Base-by-base conservation (phyloP, 352 stramenopile species). In the Pythium folliculosum region DNA sequence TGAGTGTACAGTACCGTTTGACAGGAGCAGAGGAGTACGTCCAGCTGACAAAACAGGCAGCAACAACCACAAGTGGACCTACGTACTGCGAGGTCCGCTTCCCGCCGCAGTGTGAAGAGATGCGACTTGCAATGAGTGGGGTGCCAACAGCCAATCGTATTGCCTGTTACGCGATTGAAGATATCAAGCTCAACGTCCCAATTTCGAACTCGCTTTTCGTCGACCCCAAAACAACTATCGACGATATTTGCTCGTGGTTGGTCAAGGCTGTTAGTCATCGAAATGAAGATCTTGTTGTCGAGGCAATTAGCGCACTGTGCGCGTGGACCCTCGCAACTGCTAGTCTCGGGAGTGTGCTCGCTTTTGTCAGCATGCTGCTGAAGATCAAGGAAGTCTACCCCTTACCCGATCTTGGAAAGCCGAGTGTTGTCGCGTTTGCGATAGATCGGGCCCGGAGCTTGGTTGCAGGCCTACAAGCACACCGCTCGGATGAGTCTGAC, bases 241-340 rank as follows among this genome's bases (percentile, higher is more conserved):
- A 70, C 43, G 83, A 86, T 35, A 78, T 95, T 37, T 85, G 80
- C 4, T 50, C 74, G 37, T 95, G 86, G 86, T 63, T 95, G 5
- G 54, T 90, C 40, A 76, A 75, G 5, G 80, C 84, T 3, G 58
- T 90, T 13, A 44, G 69, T 14, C 69, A 77, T 62, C 38, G 17
- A 21, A 80, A 89, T 61, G 77, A 91, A 67, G 74, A 82, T 27
- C 62, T 95, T 43, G 74, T 68, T 7, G 51, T 87, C 19, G 80
- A 96, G 72, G 86, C 85, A 2, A 85, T 94, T 52, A 62, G 72
- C 0, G 81, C 82, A 35, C 48, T 96, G 13, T 76, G 78, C 17
- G 73, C 79, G 0, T 96, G 88, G 88, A 83, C 83, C 21, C 63
- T 96, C n/a, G 76, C 88, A 19, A 95, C 88, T 0, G 84, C 84